phyloP scores from a whole-genome alignment of 2,329 filamentous ascomycete species.

The Fusarium lateritium region DNA sequence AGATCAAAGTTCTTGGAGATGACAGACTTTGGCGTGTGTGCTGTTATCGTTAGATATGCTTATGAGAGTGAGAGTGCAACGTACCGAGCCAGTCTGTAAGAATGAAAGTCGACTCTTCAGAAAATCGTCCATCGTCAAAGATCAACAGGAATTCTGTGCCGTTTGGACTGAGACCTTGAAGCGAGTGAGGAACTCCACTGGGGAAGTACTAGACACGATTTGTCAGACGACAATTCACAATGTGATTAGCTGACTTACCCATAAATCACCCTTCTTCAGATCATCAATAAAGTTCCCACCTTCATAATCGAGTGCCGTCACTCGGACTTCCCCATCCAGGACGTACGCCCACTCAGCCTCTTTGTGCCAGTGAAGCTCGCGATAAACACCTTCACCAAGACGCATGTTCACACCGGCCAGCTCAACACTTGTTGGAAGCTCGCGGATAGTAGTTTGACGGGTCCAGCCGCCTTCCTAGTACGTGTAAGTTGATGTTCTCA shows the following conservation, averaged over 20 bases:
- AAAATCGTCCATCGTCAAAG: conserved; percentile 66
- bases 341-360: conserved; percentile 86
- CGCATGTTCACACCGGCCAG: conserved; percentile 86
- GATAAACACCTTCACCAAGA: conserved; percentile 79
- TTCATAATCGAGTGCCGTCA: conserved; percentile 81
- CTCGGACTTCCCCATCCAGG: conserved; percentile 77
- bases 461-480: conserved; percentile 81
- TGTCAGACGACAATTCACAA: rapidly evolving
- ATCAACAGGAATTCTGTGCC: conserved; percentile 67
- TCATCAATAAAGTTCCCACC: conserved; percentile 85
- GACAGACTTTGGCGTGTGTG: conserved; percentile 80
- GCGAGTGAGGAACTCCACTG: conserved; percentile 81
- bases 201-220: conserved; percentile 72
- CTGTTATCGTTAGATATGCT: conserved; percentile 53
- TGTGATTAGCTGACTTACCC: conserved; percentile 27
- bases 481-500: conserved; percentile 3
- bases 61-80: conserved; percentile 32
- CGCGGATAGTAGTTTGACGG: conserved; percentile 77
- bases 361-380: conserved; percentile 86
- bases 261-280: conserved; percentile 81
- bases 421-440: conserved; percentile 76
- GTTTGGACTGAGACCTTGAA: conserved; percentile 78
- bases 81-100: conserved; percentile 79
- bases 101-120: conserved; percentile 78
- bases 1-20: conserved; percentile 83